Conservation (phyloP, 768 basidiomycete species). For the Paxillus ammoniavirescens region DNA sequence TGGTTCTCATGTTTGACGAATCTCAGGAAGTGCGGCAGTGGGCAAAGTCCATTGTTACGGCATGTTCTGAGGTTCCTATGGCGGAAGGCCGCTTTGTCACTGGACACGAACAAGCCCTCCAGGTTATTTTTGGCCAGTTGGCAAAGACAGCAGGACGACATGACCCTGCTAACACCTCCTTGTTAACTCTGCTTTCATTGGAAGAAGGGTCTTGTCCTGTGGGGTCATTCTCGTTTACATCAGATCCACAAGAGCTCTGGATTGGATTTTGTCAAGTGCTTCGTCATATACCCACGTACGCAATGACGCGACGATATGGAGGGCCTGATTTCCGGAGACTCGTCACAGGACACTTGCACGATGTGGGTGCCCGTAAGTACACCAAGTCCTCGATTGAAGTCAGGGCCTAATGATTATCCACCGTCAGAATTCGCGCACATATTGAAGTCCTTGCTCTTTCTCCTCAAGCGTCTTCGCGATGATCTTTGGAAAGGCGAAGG, state of each 20-base stretch:
- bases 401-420: slow-evolving; percentile 2
- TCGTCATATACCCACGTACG: slow-evolving; percentile 51
- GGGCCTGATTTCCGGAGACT: slow-evolving; percentile 48
- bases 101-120: slow-evolving; percentile 47
- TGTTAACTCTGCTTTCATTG: neutral
- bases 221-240: slow-evolving; percentile 30
- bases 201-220: slow-evolving; percentile 5
- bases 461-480: slow-evolving; percentile 55
- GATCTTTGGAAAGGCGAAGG: slow-evolving; percentile 71
- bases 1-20: slow-evolving; percentile 56
- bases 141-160: slow-evolving; percentile 10
- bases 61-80: slow-evolving; percentile 44
- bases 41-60: slow-evolving; percentile 49
- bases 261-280: slow-evolving; percentile 42
- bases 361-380: slow-evolving; percentile 58
- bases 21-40: slow-evolving; percentile 52
- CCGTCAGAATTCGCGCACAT: slow-evolving; percentile 58
- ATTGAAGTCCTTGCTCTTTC: slow-evolving; percentile 54
- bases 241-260: slow-evolving; percentile 53
- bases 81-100: slow-evolving; percentile 44
- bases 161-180: neutral
- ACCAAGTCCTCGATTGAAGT: slow-evolving; percentile 9
- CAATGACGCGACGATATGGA: slow-evolving; percentile 33
- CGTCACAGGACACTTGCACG: slow-evolving; percentile 61
- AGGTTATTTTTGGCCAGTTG: slow-evolving; percentile 33